Evolutionary conservation across 1,139 yeast genomes (phyloP), one percentile per base, ranked within the genome.

Genomic region (Protomyces lactucae-debilis): DNA sequence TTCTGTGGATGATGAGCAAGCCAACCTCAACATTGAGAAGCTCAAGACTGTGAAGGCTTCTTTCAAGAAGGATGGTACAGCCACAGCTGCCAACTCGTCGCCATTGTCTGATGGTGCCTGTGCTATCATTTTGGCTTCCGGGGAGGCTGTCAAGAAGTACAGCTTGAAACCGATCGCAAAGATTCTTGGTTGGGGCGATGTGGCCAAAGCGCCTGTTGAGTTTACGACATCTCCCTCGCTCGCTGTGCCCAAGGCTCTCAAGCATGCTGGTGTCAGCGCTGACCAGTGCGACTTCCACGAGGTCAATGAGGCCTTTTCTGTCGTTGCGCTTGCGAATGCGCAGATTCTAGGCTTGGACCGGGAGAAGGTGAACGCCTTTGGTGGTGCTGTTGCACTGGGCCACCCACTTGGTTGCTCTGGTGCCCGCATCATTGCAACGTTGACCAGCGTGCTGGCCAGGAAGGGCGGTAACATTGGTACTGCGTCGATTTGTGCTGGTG

Each of bases 321-420:
- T 91, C 65, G 98, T 93, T 68, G 98, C 98, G 67, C 76, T 91
- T 70, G 97, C 97, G 68, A 92, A 91, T 79, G 80, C 91, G 69
- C 85, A 89, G 80, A 78, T 90, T 69, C 82, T 89, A 70, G 80
- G 80, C 70, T 75, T 93, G 67, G 83, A 85, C 66, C 78, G 79
- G 40, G 82, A 82, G 63, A 91, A 89, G 79, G 84, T 92, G 69
- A 93, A 93, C 74, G 95, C 86, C 65, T 92, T 92, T 76, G 99
- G 99, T 77, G 99, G 98, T 77, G 98, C 98, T 52, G 98, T 93
- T 68, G 98, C 97, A 59, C 76, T 93, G 71, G 98, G 98, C 61
- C 98, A 93, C 76, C 98, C 99, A 73, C 83, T 93, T 73, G 99
- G 98, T 67, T 89, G 97, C 79, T 88, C 96, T 23, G 99, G 99